These are phyloP conservation scores for Cyberlindnera galapagoensis DNA, from an alignment of 805 yeast species.

Conservation along the genomic window DNA sequence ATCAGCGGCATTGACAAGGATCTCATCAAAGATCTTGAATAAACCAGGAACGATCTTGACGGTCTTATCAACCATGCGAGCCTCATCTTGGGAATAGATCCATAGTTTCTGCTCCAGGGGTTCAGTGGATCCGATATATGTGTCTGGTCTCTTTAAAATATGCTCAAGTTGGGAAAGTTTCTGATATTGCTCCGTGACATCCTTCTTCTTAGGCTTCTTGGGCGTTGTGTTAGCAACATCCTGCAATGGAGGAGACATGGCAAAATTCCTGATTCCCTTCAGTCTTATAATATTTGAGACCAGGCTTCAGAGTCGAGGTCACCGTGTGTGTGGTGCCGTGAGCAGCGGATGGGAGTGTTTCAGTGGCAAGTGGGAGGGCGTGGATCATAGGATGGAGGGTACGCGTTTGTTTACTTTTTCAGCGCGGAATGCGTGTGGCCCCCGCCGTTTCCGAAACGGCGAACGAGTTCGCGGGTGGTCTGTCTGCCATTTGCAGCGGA, in stretches of 20 bases:
- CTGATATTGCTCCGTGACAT: slow-evolving; percentile 74
- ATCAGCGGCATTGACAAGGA: slow-evolving; percentile 96
- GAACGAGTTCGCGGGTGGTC: no score
- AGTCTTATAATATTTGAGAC: no score
- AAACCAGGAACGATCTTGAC: slow-evolving; percentile 92
- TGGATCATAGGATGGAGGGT: no score
- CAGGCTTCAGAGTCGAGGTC: no score
- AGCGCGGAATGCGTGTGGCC: no score
- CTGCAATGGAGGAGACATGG: slow-evolving; percentile 10
- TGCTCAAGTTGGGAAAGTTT: slow-evolving; percentile 93
- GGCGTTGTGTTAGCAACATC: slow-evolving; percentile 11
- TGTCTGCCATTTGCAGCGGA: no score
- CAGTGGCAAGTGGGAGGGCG: no score
- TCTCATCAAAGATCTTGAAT: slow-evolving; percentile 95
- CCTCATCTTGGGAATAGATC: slow-evolving; percentile 66
- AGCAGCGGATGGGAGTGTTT: no score
- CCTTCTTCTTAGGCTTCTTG: slow-evolving; percentile 30
- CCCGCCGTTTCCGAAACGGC: no score
- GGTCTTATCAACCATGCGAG: slow-evolving; percentile 48
- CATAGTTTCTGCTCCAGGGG: slow-evolving; percentile 73
- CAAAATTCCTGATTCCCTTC: no score
- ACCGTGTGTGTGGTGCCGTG: no score
- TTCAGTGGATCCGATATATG: slow-evolving; percentile 94
- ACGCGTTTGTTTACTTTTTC: no score
- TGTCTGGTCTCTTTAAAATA: slow-evolving; percentile 94